Conservation (phyloP, 2,329 filamentous ascomycete genomes). For the Zelopaecilomyces penicillatus region DNA sequence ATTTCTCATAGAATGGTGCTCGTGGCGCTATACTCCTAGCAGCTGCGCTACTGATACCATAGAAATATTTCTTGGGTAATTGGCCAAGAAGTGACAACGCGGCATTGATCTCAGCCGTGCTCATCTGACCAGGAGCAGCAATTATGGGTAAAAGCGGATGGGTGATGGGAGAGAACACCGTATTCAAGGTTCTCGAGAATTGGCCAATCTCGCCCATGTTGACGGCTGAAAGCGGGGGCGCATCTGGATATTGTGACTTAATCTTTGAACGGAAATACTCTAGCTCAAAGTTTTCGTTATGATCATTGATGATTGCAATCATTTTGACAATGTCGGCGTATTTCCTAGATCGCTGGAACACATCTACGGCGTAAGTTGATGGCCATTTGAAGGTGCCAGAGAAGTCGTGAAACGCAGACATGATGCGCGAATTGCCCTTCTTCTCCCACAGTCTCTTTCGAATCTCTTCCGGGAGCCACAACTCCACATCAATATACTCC, state of each 20-base stretch:
- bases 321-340: slow-evolving; percentile 87
- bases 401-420: slow-evolving; percentile 89
- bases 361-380: slow-evolving; percentile 58
- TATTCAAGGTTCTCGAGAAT: slow-evolving; percentile 74
- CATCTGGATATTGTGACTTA: slow-evolving; percentile 56
- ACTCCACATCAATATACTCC: slow-evolving; percentile 82
- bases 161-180: slow-evolving; percentile 80
- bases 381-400: slow-evolving; percentile 80
- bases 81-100: slow-evolving; percentile 72
- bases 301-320: slow-evolving; percentile 74
- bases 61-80: slow-evolving; percentile 70
- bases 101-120: slow-evolving; percentile 75
- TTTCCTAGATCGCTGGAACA: slow-evolving; percentile 63
- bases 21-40: slow-evolving; percentile 58
- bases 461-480: slow-evolving; percentile 76
- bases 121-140: slow-evolving; percentile 77
- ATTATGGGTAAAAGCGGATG: slow-evolving; percentile 77
- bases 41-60: slow-evolving; percentile 65
- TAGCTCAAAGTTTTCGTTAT: slow-evolving; percentile 82
- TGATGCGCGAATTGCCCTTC: slow-evolving; percentile 73
- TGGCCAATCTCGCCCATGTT: slow-evolving; percentile 87
- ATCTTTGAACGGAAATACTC: slow-evolving; percentile 81
- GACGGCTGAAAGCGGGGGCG: slow-evolving; percentile 69
- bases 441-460: slow-evolving; percentile 57
- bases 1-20: slow-evolving; percentile 79